A percentile compares a stretch with the other conserved stretches of the same genome.
Evolutionary conservation across 805 yeast genomes (phyloP).

Genomic region (Zygosaccharomyces lentus): DNA sequence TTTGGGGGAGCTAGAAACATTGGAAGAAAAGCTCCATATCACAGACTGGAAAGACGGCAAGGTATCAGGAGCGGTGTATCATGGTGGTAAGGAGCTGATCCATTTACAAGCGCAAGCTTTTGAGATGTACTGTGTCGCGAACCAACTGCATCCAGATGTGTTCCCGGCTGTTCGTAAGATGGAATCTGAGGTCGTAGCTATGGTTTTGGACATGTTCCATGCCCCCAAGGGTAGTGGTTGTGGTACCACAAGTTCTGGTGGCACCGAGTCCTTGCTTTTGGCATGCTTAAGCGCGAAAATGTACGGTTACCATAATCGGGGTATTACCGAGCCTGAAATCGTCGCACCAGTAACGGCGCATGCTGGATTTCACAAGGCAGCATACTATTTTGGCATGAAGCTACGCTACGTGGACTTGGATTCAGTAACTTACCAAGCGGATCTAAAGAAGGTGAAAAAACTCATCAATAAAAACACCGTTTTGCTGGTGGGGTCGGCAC

Average conservation of each 20-base stretch:
- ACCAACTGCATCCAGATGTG: constrained; percentile 95
- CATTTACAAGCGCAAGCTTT: constrained; percentile 74
- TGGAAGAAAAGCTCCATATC: constrained; percentile 48
- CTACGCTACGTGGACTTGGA: constrained; percentile 77
- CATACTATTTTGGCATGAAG: constrained; percentile 82
- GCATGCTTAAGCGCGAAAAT: constrained; percentile 88
- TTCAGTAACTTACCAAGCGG: constrained; percentile 61
- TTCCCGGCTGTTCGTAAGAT: constrained; percentile 95
- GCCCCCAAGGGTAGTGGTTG: constrained; percentile 61
- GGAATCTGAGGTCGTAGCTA: constrained; percentile 92
- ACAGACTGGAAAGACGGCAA: constrained; percentile 81
- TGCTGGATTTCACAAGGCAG: constrained; percentile 94
- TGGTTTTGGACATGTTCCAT: constrained; percentile 77
- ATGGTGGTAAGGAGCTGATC: constrained; percentile 81
- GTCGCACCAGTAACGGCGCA: constrained; percentile 87
- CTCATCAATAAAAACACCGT: constrained; percentile 78
- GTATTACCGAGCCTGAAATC: constrained; percentile 74
- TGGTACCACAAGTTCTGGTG: constrained; percentile 90
- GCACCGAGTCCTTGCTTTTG: constrained; percentile 85
- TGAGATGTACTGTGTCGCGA: constrained; percentile 74
- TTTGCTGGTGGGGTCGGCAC: constrained; percentile 87
- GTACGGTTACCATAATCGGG: constrained; percentile 53
- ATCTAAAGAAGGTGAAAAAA: constrained; percentile 54
- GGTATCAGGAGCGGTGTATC: constrained; percentile 94
- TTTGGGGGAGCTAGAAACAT: constrained; percentile 45